Percentiles rank a stretch among this genome's conserved stretches.
These are phyloP conservation scores for Colletotrichum godetiae DNA, from an alignment of 2,329 filamentous ascomycete genomes.

Conservation along the genomic window DNA sequence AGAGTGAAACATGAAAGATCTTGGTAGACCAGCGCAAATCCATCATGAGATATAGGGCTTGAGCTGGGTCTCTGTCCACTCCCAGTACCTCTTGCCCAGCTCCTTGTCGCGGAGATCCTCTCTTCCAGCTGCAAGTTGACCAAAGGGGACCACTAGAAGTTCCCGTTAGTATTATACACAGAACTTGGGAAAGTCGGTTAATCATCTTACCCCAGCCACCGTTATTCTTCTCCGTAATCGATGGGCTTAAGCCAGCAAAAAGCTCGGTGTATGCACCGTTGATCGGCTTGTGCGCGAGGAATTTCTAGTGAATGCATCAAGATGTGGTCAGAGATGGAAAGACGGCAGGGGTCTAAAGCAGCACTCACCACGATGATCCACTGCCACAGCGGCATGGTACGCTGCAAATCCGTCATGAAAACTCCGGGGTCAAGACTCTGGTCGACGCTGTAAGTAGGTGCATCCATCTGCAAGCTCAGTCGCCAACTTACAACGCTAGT, in stretches of 20 bases:
- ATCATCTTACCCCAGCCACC: constrained; percentile 41
- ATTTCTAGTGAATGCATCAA: constrained; percentile 17
- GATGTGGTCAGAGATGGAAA: background rate
- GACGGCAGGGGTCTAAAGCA: too few relatives aligned
- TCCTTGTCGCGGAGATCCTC: constrained; percentile 17
- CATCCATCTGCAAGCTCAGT: background rate
- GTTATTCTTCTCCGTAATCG: constrained; percentile 46
- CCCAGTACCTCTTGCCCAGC: constrained; percentile 30
- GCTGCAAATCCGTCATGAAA: constrained; percentile 29
- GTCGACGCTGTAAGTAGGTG: background rate
- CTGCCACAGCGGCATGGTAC: constrained; percentile 3
- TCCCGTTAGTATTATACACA: constrained; percentile 2
- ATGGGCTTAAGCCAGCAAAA: constrained; percentile 51
- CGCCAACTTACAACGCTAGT: background rate
- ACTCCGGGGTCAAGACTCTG: constrained; percentile 24
- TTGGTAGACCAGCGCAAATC: too few relatives aligned
- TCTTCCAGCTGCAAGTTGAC: constrained; percentile 14
- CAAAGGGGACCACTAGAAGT: constrained; percentile 23
- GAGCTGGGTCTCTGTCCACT: constrained; percentile 34
- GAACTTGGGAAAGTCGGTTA: too few relatives aligned
- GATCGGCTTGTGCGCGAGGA: constrained; percentile 38
- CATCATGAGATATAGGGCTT: background rate
- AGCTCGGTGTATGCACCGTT: constrained; percentile 56
- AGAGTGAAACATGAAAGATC: too few relatives aligned
- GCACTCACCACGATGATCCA: background rate